phyloP scores from a whole-genome alignment of 805 yeast species.

The Candida suzukii region DNA sequence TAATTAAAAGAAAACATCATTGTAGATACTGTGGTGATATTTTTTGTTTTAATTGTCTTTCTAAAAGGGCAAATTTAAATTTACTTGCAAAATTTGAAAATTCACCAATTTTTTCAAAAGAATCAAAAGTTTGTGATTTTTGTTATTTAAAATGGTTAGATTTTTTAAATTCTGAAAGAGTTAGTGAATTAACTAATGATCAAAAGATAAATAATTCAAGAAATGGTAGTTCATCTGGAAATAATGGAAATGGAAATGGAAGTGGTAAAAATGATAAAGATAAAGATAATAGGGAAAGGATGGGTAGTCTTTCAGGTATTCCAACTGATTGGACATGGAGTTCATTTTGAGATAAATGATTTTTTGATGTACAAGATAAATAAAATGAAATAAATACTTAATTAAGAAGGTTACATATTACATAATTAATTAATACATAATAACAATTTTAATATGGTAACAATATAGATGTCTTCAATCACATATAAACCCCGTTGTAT shows the following conservation, averaged over 20 bases:
- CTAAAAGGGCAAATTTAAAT: conserved; percentile 24
- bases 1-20: conserved; percentile 36
- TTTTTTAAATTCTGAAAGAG: conserved; percentile 18
- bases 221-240: background rate
- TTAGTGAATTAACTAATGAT: background rate
- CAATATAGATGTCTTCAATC: too few relatives aligned
- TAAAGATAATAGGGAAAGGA: background rate
- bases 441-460: too few relatives aligned
- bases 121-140: conserved; percentile 20
- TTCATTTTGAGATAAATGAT: conserved; percentile 25
- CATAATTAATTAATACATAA: too few relatives aligned
- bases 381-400: too few relatives aligned
- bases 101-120: conserved; percentile 14
- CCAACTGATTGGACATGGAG: conserved; percentile 49
- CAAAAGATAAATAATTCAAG: conserved; percentile 12
- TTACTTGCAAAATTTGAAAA: conserved; percentile 27
- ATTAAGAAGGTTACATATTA: too few relatives aligned
- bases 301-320: conserved; percentile 15
- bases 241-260: conserved; percentile 1
- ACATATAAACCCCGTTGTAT: too few relatives aligned
- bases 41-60: conserved; percentile 30
- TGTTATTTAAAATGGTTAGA: conserved; percentile 19
- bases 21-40: conserved; percentile 46
- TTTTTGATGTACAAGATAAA: too few relatives aligned
- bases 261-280: conserved; percentile 6